Evolutionary conservation across 148 eudicot genomes (phyloP).

Genomic region (Silene conica): DNA sequence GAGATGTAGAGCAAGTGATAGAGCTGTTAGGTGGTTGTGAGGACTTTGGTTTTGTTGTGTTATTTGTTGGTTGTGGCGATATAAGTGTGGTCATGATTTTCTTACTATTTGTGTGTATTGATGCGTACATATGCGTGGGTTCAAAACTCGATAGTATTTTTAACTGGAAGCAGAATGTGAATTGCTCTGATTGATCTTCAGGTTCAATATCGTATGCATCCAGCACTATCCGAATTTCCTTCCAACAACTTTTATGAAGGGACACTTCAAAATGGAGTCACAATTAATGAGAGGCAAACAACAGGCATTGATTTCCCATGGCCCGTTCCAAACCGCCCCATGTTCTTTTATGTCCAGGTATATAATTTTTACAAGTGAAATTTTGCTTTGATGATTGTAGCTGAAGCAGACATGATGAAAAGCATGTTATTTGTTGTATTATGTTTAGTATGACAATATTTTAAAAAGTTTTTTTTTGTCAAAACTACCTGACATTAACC

Average conservation of each 20-base stretch:
- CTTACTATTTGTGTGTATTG: neutral
- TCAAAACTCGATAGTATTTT: neutral
- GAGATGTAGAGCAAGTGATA: neutral
- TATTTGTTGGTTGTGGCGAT: neutral
- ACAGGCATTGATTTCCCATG: constrained; percentile 98
- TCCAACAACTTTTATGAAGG: constrained; percentile 99
- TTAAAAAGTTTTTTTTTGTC: no score
- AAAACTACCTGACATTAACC: no score
- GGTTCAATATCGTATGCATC: constrained; percentile 99
- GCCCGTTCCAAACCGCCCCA: constrained; percentile 99
- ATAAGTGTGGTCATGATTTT: neutral
- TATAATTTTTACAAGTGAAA: neutral
- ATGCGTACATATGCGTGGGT: neutral
- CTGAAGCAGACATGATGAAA: neutral
- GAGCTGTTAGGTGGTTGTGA: neutral
- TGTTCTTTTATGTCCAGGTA: constrained; percentile 99
- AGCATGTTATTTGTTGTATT: neutral
- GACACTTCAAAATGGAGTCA: constrained; percentile 97
- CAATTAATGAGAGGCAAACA: constrained; percentile 88
- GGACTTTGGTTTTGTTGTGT: neutral
- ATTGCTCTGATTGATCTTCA: constrained; percentile 21
- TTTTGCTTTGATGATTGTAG: neutral
- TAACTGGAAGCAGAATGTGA: neutral
- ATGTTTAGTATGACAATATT: no score
- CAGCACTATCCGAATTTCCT: constrained; percentile 92